phyloP scores from a whole-genome alignment of 257 asterid genomes.

The Solanum habrochaites region DNA sequence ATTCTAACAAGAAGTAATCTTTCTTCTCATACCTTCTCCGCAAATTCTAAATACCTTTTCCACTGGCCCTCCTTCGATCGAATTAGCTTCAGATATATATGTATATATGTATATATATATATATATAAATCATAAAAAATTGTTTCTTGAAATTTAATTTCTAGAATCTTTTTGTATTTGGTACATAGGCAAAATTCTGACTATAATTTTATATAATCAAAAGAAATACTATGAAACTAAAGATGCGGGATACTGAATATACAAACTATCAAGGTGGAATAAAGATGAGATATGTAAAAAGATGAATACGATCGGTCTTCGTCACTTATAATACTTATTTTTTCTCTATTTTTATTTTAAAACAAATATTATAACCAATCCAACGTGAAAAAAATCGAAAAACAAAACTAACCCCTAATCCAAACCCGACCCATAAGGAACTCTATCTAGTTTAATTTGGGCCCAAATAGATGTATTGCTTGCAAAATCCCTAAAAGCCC shows the following conservation, averaged over 20 bases:
- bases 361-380: too few relatives aligned
- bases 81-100: neutral
- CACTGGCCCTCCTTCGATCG: rapidly evolving
- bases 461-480: neutral
- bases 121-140: too few relatives aligned
- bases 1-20: neutral
- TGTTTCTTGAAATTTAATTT: too few relatives aligned
- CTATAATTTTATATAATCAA: too few relatives aligned
- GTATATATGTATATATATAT: too few relatives aligned
- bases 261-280: rapidly evolving
- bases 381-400: neutral
- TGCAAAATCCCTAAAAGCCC: neutral
- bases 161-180: neutral
- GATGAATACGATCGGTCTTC: neutral
- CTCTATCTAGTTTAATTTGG: too few relatives aligned
- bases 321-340: neutral
- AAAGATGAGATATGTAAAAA: neutral
- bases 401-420: neutral
- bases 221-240: too few relatives aligned
- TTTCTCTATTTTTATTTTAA: neutral
- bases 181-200: rapidly evolving
- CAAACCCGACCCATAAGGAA: neutral
- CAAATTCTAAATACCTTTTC: neutral
- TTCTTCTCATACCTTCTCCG: neutral
- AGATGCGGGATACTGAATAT: neutral